Evolutionary conservation across 2,329 filamentous ascomycete species (phyloP).

Genomic region (Aspergillus arachidicola): DNA sequence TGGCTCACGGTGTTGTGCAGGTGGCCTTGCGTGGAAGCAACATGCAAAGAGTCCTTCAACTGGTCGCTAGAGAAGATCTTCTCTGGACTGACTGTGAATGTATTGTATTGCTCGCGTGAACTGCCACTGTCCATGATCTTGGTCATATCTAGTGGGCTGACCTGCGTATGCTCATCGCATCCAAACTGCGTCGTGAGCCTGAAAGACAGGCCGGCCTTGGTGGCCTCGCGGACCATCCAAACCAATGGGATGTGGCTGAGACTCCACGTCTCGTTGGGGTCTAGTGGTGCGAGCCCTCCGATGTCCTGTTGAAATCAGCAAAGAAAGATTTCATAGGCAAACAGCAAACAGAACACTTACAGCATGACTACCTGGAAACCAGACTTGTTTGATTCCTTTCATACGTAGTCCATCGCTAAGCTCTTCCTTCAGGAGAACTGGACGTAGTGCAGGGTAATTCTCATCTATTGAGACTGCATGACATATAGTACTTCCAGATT

Average conservation of each 20-base stretch:
- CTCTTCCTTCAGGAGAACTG: not conserved
- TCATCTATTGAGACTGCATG: slow-evolving; percentile 6
- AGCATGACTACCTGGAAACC: slow-evolving; percentile 1
- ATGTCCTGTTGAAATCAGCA: not conserved
- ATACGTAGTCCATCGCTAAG: not conserved
- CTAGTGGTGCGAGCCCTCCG: not conserved
- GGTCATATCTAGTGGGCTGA: not conserved
- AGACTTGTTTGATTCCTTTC: slow-evolving; percentile 1
- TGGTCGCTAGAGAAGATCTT: not conserved
- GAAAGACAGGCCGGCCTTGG: not conserved
- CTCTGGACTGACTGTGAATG: not conserved
- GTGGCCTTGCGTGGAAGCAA: not conserved
- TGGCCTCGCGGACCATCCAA: slow-evolving; percentile 6
- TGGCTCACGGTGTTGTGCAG: not conserved
- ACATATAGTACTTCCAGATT: not conserved
- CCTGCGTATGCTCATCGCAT: not conserved
- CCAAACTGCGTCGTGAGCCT: not conserved
- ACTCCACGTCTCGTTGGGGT: not conserved
- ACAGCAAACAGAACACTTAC: not conserved
- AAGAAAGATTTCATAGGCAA: no score
- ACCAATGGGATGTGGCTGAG: slow-evolving; percentile 3
- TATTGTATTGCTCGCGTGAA: not conserved
- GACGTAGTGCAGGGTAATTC: not conserved
- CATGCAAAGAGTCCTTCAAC: not conserved
- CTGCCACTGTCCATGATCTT: not conserved